Percentiles rank a stretch among this genome's conserved stretches.
These are phyloP conservation scores for Zalaria obscura DNA, from an alignment of 2,329 filamentous ascomycete genomes.

Conservation along the genomic window DNA sequence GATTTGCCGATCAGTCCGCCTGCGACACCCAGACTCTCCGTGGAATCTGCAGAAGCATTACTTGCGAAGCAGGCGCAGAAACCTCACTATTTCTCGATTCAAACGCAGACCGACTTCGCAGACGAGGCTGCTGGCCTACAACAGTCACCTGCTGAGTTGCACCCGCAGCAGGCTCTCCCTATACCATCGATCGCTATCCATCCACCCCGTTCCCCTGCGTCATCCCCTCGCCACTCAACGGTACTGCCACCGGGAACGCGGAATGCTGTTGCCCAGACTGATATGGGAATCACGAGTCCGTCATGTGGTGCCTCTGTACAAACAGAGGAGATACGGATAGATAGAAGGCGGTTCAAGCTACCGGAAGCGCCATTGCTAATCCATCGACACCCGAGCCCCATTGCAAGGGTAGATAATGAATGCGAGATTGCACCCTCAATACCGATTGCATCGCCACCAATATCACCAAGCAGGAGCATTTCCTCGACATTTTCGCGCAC, in stretches of 20 bases:
- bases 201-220: constrained; percentile 71
- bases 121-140: neutral
- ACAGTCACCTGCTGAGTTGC: neutral
- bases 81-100: constrained; percentile 13
- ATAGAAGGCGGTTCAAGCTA: constrained; percentile 59
- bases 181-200: constrained; percentile 76
- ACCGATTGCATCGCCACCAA: too few relatives aligned
- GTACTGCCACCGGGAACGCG: constrained; percentile 71
- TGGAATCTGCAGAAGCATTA: constrained; percentile 9
- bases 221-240: constrained; percentile 54
- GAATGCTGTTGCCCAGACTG: constrained; percentile 70
- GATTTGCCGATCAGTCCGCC: constrained; percentile 44
- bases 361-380: constrained; percentile 57
- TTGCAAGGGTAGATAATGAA: too few relatives aligned
- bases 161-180: constrained; percentile 2
- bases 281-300: constrained; percentile 31
- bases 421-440: too few relatives aligned
- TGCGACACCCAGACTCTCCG: constrained; percentile 42
- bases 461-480: too few relatives aligned
- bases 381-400: too few relatives aligned
- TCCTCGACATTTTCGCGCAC: constrained; percentile 5
- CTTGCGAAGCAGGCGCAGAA: constrained; percentile 4
- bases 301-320: constrained; percentile 52
- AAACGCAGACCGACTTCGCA: constrained; percentile 18
- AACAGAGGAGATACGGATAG: constrained; percentile 81